Conservation (phyloP, 352 stramenopile genomes). For the Globisporangium takayamanum region DNA sequence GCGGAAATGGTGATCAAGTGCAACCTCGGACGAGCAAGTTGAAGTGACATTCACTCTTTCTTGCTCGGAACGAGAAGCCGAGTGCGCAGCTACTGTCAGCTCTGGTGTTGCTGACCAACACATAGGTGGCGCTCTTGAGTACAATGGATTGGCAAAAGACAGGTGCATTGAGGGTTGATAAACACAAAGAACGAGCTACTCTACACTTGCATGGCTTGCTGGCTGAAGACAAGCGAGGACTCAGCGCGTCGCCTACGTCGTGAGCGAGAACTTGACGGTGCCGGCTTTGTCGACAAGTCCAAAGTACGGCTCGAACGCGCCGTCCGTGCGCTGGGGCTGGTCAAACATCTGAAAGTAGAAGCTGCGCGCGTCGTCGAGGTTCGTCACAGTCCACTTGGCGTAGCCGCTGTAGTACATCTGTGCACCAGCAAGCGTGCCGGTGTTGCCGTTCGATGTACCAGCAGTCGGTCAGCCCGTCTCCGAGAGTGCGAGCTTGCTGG, state of each 20-base stretch:
- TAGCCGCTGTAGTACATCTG: conserved; percentile 38
- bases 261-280: conserved; percentile 31
- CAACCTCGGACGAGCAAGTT: no score
- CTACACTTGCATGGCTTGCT: no score
- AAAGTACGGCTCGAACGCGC: conserved; percentile 43
- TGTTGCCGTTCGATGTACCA: conserved; percentile 37
- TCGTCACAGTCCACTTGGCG: conserved; percentile 21
- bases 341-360: conserved; percentile 70
- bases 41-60: no score
- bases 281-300: conserved; percentile 30
- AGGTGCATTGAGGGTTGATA: no score
- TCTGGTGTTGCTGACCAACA: no score
- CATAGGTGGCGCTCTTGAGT: no score
- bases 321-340: conserved; percentile 35
- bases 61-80: no score
- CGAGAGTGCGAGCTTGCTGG: conserved; percentile 42
- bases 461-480: conserved; percentile 59
- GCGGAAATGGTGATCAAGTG: no score
- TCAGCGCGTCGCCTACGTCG: not conserved
- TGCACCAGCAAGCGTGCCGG: conserved; percentile 25
- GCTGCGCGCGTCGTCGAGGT: conserved; percentile 25
- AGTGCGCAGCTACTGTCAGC: no score
- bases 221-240: no score
- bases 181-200: no score
- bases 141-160: no score